Percentiles rank a stretch among this genome's conserved stretches.
Conservation (phyloP, 306 rosid species). For the Casuarina equisetifolia region DNA sequence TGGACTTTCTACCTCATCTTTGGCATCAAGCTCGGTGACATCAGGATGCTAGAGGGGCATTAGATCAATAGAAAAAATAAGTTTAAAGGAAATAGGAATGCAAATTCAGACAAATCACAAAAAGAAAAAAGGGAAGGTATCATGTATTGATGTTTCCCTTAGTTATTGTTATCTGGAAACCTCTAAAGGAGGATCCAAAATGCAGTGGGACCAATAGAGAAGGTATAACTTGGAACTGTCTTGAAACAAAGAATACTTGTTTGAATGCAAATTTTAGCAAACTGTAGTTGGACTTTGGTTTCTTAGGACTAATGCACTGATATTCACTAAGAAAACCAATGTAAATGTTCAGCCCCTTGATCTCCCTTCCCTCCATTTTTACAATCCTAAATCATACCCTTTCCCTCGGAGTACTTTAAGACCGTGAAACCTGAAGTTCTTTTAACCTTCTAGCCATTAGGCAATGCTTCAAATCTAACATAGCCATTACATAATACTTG, state of each 20-base stretch:
- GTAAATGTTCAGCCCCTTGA: background rate
- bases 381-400: background rate
- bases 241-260: background rate
- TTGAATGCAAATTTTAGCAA: background rate
- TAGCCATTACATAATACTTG: background rate
- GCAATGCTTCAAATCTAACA: no score
- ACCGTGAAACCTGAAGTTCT: no score
- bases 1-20: slow-evolving; percentile 76
- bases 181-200: background rate
- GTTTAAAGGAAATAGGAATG: slow-evolving; percentile 10
- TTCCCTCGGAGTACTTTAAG: background rate
- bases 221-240: background rate
- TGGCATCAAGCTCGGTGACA: slow-evolving; percentile 57
- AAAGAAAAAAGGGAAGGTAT: background rate
- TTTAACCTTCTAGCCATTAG: no score
- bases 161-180: background rate
- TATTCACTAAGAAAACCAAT: background rate
- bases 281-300: background rate
- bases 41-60: slow-evolving; percentile 65
- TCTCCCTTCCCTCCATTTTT: background rate
- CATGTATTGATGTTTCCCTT: background rate
- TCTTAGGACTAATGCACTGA: background rate
- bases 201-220: background rate
- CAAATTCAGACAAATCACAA: background rate
- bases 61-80: slow-evolving; percentile 21